These are phyloP conservation scores for Galerina marginata DNA, from an alignment of 768 basidiomycete species.

Conservation along the genomic window DNA sequence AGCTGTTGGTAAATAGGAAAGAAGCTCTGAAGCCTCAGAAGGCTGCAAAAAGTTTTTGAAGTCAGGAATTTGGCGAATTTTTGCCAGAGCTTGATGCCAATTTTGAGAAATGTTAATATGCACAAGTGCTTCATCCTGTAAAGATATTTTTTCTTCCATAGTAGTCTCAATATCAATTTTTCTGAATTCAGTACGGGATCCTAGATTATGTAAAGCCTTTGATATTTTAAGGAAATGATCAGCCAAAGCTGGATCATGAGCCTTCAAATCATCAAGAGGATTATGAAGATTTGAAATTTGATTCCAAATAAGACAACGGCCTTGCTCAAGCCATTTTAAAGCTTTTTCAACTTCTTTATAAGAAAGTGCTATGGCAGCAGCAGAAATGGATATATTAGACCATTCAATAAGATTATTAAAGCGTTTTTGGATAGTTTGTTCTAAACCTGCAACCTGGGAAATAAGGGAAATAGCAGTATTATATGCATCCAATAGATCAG, in stretches of 20 bases:
- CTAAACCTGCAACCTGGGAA: constrained; percentile 23
- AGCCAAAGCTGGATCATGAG: constrained; percentile 5
- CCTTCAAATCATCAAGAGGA: constrained; percentile 5
- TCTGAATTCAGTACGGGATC: neutral
- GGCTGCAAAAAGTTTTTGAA: too few relatives aligned
- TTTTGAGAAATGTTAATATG: constrained; percentile 22
- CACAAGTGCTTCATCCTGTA: neutral
- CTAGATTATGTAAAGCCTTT: neutral
- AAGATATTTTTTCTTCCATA: neutral
- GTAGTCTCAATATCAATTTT: neutral
- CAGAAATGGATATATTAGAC: constrained; percentile 15
- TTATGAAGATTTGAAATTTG: constrained; percentile 15
- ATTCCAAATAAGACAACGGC: constrained; percentile 20
- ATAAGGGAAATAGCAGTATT: constrained; percentile 15
- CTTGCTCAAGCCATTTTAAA: constrained; percentile 19
- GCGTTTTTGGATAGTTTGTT: constrained; percentile 18
- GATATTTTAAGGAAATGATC: constrained; percentile 3
- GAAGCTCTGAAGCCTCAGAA: too few relatives aligned
- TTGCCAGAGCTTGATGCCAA: constrained; percentile 20
- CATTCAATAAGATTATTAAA: constrained; percentile 13
- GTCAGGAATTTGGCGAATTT: too few relatives aligned
- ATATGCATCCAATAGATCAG: constrained; percentile 15
- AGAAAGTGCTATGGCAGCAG: constrained; percentile 20
- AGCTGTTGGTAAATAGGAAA: too few relatives aligned
- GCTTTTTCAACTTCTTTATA: constrained; percentile 5